These are phyloP conservation scores for Thermothelomyces thermophilus DNA, from an alignment of 2,329 filamentous ascomycete species.

Conservation along the genomic window DNA sequence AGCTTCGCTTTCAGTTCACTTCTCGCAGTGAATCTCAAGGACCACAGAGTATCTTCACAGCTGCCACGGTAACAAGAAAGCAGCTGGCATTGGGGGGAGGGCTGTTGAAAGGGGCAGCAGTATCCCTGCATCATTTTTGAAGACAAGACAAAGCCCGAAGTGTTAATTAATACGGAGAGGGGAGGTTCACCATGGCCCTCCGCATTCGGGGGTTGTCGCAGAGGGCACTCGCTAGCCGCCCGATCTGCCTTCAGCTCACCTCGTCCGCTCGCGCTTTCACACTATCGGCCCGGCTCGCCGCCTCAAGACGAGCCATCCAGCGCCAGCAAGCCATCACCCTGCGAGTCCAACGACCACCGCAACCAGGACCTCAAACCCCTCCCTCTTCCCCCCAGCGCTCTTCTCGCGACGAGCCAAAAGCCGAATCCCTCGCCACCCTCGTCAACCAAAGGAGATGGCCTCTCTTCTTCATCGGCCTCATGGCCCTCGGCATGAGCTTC, in stretches of 20 bases:
- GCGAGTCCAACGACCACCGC: neutral
- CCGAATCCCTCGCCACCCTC: slow-evolving; percentile 26
- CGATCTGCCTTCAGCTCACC: neutral
- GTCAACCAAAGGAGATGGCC: slow-evolving; percentile 36
- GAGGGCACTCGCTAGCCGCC: slow-evolving; percentile 1
- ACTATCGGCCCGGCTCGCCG: slow-evolving; percentile 5
- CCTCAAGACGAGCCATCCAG: neutral
- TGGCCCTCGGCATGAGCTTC: slow-evolving; percentile 41
- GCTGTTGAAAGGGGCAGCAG: no score
- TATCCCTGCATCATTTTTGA: no score
- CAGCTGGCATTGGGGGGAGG: no score
- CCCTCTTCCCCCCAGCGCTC: neutral
- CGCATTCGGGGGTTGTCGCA: slow-evolving; percentile 2
- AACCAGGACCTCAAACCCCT: neutral
- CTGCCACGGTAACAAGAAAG: no score
- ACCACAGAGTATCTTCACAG: no score
- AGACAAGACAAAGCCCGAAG: neutral
- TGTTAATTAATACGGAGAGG: neutral
- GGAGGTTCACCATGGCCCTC: slow-evolving; percentile 10
- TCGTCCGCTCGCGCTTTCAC: slow-evolving; percentile 5
- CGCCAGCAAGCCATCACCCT: neutral
- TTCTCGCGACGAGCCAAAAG: slow-evolving; percentile 1
- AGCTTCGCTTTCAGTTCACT: no score
- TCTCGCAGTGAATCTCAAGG: no score
- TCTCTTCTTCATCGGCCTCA: slow-evolving; percentile 41